Conservation (phyloP, 257 asterid genomes). For the Rubia yunnanensis region DNA sequence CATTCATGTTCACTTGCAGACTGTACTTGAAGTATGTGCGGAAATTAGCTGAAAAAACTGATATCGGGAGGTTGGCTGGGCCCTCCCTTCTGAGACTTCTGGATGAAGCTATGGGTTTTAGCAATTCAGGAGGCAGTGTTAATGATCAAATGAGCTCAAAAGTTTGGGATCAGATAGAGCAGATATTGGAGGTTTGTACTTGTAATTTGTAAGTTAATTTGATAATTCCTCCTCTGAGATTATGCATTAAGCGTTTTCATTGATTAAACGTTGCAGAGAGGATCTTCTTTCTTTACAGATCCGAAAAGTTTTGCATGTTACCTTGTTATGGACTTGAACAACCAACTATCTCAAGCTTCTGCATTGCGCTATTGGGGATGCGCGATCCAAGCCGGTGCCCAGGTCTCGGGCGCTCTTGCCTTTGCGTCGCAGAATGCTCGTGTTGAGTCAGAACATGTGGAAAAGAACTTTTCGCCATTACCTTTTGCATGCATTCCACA, state of each 20-base stretch:
- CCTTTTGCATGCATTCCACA: constrained; percentile 55
- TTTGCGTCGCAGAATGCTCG: constrained; percentile 24
- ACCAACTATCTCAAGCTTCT: constrained; percentile 40
- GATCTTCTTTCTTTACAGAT: constrained; percentile 54
- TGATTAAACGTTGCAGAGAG: constrained; percentile 39
- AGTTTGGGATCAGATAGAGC: constrained; percentile 67
- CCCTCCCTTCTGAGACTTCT: constrained; percentile 83
- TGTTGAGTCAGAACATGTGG: constrained; percentile 17
- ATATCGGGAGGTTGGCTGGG: constrained; percentile 74
- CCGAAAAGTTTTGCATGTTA: constrained; percentile 67
- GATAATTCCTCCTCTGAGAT: not conserved
- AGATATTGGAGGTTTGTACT: constrained; percentile 47
- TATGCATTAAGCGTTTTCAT: not conserved
- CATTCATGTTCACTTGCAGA: constrained; percentile 30
- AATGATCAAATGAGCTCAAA: constrained; percentile 70
- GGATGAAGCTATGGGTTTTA: constrained; percentile 61
- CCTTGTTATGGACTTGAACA: constrained; percentile 55
- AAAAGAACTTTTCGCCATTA: constrained; percentile 48
- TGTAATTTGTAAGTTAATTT: constrained; percentile 4
- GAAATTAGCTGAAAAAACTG: constrained; percentile 79
- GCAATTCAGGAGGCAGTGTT: constrained; percentile 35
- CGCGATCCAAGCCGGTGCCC: constrained; percentile 78
- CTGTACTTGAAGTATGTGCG: constrained; percentile 74
- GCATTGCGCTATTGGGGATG: constrained; percentile 93
- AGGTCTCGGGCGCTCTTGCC: constrained; percentile 69